These are phyloP conservation scores for Yarrowia divulgata DNA, from an alignment of 805 yeast species.

Conservation along the genomic window DNA sequence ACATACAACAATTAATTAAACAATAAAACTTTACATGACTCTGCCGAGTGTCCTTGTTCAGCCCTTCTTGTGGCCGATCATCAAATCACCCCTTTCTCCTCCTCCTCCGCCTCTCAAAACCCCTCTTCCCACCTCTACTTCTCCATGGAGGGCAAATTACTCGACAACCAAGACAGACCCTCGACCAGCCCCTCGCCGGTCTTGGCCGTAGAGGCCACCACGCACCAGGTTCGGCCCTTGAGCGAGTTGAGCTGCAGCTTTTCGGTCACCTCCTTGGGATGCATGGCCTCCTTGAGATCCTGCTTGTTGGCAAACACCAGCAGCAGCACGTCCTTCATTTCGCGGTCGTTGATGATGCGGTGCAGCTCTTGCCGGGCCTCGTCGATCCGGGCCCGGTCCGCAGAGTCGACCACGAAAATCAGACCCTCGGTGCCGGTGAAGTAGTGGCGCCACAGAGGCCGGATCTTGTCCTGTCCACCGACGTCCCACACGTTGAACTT, in stretches of 20 bases:
- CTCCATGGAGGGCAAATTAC: slow-evolving; percentile 56
- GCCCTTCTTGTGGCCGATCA: not conserved
- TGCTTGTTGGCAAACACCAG: slow-evolving; percentile 90
- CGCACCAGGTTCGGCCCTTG: slow-evolving; percentile 83
- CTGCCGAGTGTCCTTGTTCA: slow-evolving; percentile 2
- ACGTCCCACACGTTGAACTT: slow-evolving; percentile 93
- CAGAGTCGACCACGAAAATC: slow-evolving; percentile 87
- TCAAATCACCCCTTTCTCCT: too few relatives aligned
- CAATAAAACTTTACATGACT: slow-evolving; percentile 22
- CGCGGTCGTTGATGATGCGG: slow-evolving; percentile 81
- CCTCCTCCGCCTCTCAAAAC: too few relatives aligned
- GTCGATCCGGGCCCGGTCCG: slow-evolving; percentile 72
- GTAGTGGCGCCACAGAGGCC: slow-evolving; percentile 95
- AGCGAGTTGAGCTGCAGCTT: slow-evolving; percentile 67
- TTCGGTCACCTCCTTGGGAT: slow-evolving; percentile 81
- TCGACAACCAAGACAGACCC: slow-evolving; percentile 85
- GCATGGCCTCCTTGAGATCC: slow-evolving; percentile 73
- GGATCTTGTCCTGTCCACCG: slow-evolving; percentile 92
- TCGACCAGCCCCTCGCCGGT: slow-evolving; percentile 91
- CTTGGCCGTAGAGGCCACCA: slow-evolving; percentile 87
- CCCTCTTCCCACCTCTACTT: slow-evolving; percentile 36
- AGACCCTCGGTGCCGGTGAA: slow-evolving; percentile 92
- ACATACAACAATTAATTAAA: slow-evolving; percentile 15
- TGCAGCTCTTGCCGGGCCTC: slow-evolving; percentile 80
- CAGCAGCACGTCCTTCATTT: slow-evolving; percentile 78